Evolutionary conservation across 2,329 filamentous ascomycete species (phyloP), one percentile per base, ranked within the genome.

Genomic region (Hypoxylon sp.): DNA sequence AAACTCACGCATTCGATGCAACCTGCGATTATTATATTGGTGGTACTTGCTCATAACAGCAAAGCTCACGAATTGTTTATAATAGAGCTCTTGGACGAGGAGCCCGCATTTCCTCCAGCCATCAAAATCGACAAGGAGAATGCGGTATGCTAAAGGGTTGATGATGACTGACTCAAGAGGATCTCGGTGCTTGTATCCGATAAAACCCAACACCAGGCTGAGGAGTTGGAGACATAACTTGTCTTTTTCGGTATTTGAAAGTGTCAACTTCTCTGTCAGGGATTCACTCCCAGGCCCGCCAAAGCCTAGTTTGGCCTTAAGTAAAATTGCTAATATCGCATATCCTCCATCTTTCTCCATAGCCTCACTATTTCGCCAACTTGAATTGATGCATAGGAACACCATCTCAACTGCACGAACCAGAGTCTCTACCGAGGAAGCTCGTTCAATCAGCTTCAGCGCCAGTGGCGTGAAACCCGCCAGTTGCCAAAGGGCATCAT

Each of bases 341-440:
- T 98, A 99, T 0, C 95, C 97, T 73, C 97, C 96, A 66, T 97
- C 94, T 74, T 93, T 91, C 79, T 99, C 96, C 92, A 99, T 98
- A 26, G 96, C 94, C 78, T 99, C 97, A 73, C 96, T 98, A 72
- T 98, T 98, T 70, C 96, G 89, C 96, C 97, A 99, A 77, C 92
- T 98, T 70, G 92, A 91, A 72, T 92, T 91, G 54, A 98, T 92
- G 67, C 93, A 93, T 71, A 92, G 89, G 69, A 98, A 94, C 26
- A 97, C 84, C 74, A 97, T 92, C 75, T 97, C 90, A 2, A 97
- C 90, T 1, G 94, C 90, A 59, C 92, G 87, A 9, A 94, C 82
- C 29, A 94, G 89, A 48, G 90, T 90, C 53, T 94, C 89, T 6
- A 88, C 84, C 0, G 89, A 91, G 2, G 85, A 85, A 1, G 96